A percentile compares a stretch with the other conserved stretches of the same genome.
Evolutionary conservation across 2,329 filamentous ascomycete genomes (phyloP).

Genomic region (Penicillium verrucosum): DNA sequence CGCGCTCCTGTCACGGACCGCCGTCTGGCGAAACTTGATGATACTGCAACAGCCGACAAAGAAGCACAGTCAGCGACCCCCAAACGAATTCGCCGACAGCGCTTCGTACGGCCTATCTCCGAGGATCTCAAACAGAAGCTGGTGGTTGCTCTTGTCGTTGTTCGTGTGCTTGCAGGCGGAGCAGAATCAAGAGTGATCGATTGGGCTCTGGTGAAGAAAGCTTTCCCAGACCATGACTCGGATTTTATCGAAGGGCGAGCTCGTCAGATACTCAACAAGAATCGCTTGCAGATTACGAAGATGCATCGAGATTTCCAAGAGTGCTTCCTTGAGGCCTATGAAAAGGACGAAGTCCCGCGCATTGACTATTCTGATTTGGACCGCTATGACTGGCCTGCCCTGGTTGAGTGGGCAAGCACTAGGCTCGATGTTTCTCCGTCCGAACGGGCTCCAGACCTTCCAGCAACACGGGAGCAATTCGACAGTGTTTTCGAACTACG

Average conservation of each 20-base stretch:
- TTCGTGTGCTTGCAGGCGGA: slow-evolving; percentile 47
- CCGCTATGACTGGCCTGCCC: slow-evolving; percentile 46
- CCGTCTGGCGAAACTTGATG: slow-evolving; percentile 29
- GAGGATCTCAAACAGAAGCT: slow-evolving; percentile 34
- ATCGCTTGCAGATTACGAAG: slow-evolving; percentile 41
- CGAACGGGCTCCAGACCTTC: slow-evolving; percentile 41
- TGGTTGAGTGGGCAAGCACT: slow-evolving; percentile 47
- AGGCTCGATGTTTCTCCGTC: slow-evolving; percentile 41
- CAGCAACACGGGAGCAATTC: slow-evolving; percentile 43
- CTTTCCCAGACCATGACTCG: slow-evolving; percentile 42
- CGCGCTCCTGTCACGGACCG: slow-evolving; percentile 12
- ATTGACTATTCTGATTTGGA: slow-evolving; percentile 46
- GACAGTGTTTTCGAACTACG: slow-evolving; percentile 42
- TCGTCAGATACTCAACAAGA: slow-evolving; percentile 40
- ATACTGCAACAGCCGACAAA: slow-evolving; percentile 11
- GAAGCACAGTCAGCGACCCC: slow-evolving; percentile 10
- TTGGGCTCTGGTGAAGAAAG: slow-evolving; percentile 43
- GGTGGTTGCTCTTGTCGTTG: slow-evolving; percentile 43
- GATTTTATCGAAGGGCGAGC: slow-evolving; percentile 35
- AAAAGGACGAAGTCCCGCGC: slow-evolving; percentile 40
- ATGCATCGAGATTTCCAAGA: slow-evolving; percentile 49
- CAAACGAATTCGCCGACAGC: slow-evolving; percentile 24
- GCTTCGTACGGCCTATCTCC: slow-evolving; percentile 25
- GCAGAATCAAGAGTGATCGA: slow-evolving; percentile 42
- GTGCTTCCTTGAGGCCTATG: slow-evolving; percentile 46